Base-by-base conservation (phyloP, 352 stramenopile genomes). In the Saprolegnia diclina region DNA sequence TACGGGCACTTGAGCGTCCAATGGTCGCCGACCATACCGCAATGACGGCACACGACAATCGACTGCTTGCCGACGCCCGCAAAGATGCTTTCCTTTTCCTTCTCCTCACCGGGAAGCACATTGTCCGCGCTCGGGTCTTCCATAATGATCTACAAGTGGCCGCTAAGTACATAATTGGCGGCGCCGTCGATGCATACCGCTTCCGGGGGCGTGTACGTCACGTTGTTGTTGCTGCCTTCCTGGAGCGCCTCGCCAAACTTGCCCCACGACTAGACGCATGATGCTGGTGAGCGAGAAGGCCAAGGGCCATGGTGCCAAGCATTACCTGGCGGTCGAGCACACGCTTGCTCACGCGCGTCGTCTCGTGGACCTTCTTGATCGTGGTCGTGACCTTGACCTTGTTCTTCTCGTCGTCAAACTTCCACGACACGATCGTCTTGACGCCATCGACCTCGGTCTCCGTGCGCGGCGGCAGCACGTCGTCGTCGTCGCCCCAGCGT, bases 321-420 rank as follows among this genome's bases (percentile, higher is more conserved):
- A n/a, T n/a, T 57, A 81, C 76, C 53, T 87, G 87, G 66, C 87
- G 87, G 71, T 94, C 87, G 14, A 94, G 74, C 26, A 80, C 81
- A 29, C 81, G 80, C 82, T 95, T 95, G 79, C 85, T 94, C 45
- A 94, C 72, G 57, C 81, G 84, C 70, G 77, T 87, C n/a, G 91
- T 79, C 59, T 91, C 82, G 2, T 84, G 90, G 29, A 95, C 80
- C 72, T 90, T 94, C 77, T 95, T 90, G 16, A 95, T 79, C 67
- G 91, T 92, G 76, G 92, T 96, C 54, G 87, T 96, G n/a, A 96
- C 74, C 72, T 95, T 94, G 26, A 96, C 87, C 76, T 93, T 95
- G 64, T 95, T 87, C n/a, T 84, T 82, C 22, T 83, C 79, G 24
- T 95, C 88, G 71, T 96, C 92, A 71, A 89, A 76, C 79, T 95